Evolutionary conservation across 1,284 basidiomycete species (phyloP).

Genomic region (Meripilus lineatus): DNA sequence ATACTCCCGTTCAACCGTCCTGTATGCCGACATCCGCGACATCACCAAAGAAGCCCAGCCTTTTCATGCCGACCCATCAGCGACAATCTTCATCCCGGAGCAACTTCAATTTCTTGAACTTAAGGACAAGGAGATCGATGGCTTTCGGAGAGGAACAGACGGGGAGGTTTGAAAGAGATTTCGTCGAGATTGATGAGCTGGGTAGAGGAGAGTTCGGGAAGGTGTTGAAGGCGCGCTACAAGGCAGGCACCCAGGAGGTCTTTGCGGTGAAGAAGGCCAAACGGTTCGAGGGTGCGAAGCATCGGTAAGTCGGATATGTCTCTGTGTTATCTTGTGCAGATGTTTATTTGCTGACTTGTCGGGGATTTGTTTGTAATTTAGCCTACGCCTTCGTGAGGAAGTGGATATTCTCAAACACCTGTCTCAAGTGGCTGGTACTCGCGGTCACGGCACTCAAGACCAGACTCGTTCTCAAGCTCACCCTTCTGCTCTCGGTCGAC

Average conservation of each 20-base stretch:
- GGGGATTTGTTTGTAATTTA: slow-evolving; percentile 24
- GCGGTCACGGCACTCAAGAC: slow-evolving; percentile 10
- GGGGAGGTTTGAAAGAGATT: slow-evolving; percentile 73
- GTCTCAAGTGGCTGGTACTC: slow-evolving; percentile 29
- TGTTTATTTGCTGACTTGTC: background rate
- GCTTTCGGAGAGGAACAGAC: slow-evolving; percentile 37
- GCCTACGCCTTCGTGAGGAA: slow-evolving; percentile 89
- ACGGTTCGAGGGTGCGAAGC: slow-evolving; percentile 86
- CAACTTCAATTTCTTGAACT: too few relatives aligned
- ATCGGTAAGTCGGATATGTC: slow-evolving; percentile 79
- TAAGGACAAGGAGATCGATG: slow-evolving; percentile 17
- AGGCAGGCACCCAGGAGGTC: slow-evolving; percentile 50
- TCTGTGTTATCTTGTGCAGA: slow-evolving; percentile 2
- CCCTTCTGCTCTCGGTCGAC: slow-evolving; percentile 22
- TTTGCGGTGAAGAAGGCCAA: slow-evolving; percentile 96
- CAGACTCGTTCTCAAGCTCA: slow-evolving; percentile 15
- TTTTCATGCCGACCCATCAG: slow-evolving; percentile 18
- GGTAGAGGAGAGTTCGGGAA: slow-evolving; percentile 95
- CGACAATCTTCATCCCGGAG: slow-evolving; percentile 12
- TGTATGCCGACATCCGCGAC: background rate
- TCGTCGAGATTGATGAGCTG: slow-evolving; percentile 77
- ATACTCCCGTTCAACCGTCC: too few relatives aligned
- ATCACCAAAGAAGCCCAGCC: slow-evolving; percentile 13
- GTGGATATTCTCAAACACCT: slow-evolving; percentile 90
- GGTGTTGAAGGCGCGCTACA: slow-evolving; percentile 85